phyloP scores from a whole-genome alignment of 352 stramenopile genomes.

The Phytophthora macrochlamydospora region DNA sequence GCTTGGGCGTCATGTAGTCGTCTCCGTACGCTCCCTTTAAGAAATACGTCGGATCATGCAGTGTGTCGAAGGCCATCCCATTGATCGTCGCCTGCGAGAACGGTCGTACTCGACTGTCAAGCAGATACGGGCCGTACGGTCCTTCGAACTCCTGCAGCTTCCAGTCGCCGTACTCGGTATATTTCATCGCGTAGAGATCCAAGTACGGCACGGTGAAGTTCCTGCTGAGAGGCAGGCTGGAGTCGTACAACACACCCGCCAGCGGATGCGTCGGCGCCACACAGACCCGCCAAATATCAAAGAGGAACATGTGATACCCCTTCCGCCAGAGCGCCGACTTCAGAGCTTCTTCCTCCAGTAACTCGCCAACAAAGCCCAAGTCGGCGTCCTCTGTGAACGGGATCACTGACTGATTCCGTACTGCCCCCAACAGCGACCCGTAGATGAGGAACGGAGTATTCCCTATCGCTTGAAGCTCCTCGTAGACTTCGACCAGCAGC shows the following conservation, averaged over 20 bases:
- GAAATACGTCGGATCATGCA: conserved; percentile 39
- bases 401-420: conserved; percentile 49
- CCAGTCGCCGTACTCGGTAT: conserved; percentile 8
- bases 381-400: conserved; percentile 63
- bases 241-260: conserved; percentile 37
- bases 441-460: conserved; percentile 32
- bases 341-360: conserved; percentile 16
- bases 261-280: conserved; percentile 48
- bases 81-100: conserved; percentile 37
- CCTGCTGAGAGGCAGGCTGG: conserved; percentile 16
- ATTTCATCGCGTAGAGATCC: conserved; percentile 43
- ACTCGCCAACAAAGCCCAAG: conserved; percentile 35
- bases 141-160: conserved; percentile 30
- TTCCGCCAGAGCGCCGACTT: conserved; percentile 31
- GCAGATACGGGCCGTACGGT: conserved; percentile 17
- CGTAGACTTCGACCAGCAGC: conserved; percentile 49
- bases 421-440: conserved; percentile 42
- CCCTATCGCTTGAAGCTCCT: conserved; percentile 24
- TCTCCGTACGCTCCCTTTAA: conserved; percentile 38
- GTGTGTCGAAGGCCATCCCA: conserved; percentile 35
- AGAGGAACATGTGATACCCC: conserved; percentile 59
- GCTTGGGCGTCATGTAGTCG: conserved; percentile 39
- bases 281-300: conserved; percentile 45
- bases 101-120: conserved; percentile 21
- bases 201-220: conserved; percentile 37